Conservation (phyloP, 1,284 basidiomycete species). For the Cryptococcus sp. region DNA sequence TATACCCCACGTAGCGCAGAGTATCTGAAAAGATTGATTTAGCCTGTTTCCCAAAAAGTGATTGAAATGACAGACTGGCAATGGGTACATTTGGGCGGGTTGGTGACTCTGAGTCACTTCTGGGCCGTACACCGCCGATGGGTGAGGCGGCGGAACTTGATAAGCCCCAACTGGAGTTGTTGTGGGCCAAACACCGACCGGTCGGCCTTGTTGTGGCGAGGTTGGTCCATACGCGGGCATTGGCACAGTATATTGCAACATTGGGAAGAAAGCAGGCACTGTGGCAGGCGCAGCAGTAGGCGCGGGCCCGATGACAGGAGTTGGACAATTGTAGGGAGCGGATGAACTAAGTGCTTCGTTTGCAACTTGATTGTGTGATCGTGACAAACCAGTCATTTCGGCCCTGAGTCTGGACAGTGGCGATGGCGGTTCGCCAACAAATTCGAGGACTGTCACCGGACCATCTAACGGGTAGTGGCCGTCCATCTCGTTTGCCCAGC, state of each 20-base stretch:
- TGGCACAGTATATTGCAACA: no score
- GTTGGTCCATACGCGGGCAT: no score
- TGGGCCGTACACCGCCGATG: not conserved
- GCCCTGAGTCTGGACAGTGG: slow-evolving; percentile 8
- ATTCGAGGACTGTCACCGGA: not conserved
- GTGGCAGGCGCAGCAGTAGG: no score
- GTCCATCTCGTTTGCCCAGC: slow-evolving; percentile 27
- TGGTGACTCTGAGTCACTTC: not conserved
- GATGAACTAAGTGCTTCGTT: no score
- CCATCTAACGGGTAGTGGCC: slow-evolving; percentile 9
- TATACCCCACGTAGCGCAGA: slow-evolving; percentile 8
- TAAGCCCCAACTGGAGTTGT: no score
- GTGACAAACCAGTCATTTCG: not conserved
- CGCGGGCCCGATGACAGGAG: no score
- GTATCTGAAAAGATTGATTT: slow-evolving; percentile 3
- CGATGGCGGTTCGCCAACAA: not conserved
- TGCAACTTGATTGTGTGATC: no score
- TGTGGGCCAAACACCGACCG: no score
- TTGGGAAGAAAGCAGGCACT: no score
- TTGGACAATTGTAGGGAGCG: no score
- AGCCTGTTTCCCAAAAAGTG: not conserved
- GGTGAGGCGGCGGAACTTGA: slow-evolving; percentile 1
- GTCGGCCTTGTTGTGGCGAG: no score
- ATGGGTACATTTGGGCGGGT: no score
- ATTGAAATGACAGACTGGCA: not conserved